Evolutionary conservation across 2,329 filamentous ascomycete genomes (phyloP), one percentile per base, ranked within the genome.

Genomic region (Myriosclerotinia scirpicola): DNA sequence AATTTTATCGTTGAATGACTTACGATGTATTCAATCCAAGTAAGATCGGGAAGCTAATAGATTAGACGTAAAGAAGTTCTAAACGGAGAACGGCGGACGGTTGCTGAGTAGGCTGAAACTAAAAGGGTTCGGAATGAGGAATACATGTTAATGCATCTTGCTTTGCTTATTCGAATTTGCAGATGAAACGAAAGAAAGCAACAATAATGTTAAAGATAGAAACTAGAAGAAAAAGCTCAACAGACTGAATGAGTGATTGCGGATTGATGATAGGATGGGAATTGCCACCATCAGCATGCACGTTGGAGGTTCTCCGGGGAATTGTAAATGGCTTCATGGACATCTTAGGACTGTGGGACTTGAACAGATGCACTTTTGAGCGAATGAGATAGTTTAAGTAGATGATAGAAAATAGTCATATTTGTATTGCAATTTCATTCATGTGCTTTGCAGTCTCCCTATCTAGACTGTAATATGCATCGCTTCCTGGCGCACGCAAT

Each of bases 11-110:
- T 62, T 69, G 9, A 65, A 53, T n/a, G 69, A 69, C 48, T 44
- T 30, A 61, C 62, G 34, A 72, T 61, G 17, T 71, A 71, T 60
- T 73, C 72, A 15, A 72, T 56, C 70, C 70, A 73, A 17, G 71
- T 72, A 22, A 58, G 61, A 9, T 68, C 44, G 7, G 71, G 69
- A 26, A 68, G 67, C 30, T 68, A 48, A 11, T 63, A 42, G 38
- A 60, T 20, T 7, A 50, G 20, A 2, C 26, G n/a, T 2, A 9
- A 50, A 17, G 59, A 5, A 20, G 44, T 34, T 59, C 40, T 30
- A 40, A 38, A 30, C 26, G 30, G 30, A 61, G 30, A 8, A 61
- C 38, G 36, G 12, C 54, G 36, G 54, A 40, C n/a, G n/a, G 20
- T 4, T 20, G 20, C 1, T 26, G 58, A 52, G 40, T 36, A 61